Evolutionary conservation across 352 stramenopile genomes (phyloP).

Genomic region (Phytopythium vexans): DNA sequence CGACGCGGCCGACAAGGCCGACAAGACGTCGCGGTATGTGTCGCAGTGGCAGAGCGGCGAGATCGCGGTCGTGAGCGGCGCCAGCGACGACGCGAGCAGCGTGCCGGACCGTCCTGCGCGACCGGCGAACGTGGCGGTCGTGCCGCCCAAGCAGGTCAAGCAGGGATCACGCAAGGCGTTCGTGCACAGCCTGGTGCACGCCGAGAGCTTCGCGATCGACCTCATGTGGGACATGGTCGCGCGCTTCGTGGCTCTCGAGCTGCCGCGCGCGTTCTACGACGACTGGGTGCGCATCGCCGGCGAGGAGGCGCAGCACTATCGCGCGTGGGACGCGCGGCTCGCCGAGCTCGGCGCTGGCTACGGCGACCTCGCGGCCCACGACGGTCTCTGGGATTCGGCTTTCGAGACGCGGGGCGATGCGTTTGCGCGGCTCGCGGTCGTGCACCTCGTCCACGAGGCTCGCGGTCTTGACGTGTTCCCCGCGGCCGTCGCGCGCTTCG

Average conservation of each 20-base stretch:
- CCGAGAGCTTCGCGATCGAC: conserved; percentile 63
- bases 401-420: conserved; percentile 36
- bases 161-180: conserved; percentile 49
- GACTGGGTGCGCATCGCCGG: conserved; percentile 53
- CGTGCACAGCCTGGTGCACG: conserved; percentile 48
- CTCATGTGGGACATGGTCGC: conserved; percentile 65
- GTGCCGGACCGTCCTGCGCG: conserved; percentile 42
- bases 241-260: conserved; percentile 40
- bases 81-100: conserved; percentile 30
- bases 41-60: conserved; percentile 27
- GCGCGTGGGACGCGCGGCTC: conserved; percentile 42
- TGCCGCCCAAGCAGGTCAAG: conserved; percentile 39
- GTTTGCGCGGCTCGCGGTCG: conserved; percentile 40
- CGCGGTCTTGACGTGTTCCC: conserved; percentile 52
- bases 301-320: conserved; percentile 53
- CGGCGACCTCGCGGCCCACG: conserved; percentile 39
- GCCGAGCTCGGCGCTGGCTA: conserved; percentile 46
- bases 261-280: conserved; percentile 51
- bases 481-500: conserved; percentile 40
- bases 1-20: conserved; percentile 30
- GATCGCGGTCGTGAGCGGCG: conserved; percentile 19
- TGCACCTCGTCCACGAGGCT: conserved; percentile 60
- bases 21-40: conserved; percentile 36
- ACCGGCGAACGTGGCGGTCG: conserved; percentile 40
- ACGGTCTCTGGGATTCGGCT: conserved; percentile 52